Base-by-base conservation (phyloP, 768 basidiomycete genomes). In the Lactifluus pinguis region DNA sequence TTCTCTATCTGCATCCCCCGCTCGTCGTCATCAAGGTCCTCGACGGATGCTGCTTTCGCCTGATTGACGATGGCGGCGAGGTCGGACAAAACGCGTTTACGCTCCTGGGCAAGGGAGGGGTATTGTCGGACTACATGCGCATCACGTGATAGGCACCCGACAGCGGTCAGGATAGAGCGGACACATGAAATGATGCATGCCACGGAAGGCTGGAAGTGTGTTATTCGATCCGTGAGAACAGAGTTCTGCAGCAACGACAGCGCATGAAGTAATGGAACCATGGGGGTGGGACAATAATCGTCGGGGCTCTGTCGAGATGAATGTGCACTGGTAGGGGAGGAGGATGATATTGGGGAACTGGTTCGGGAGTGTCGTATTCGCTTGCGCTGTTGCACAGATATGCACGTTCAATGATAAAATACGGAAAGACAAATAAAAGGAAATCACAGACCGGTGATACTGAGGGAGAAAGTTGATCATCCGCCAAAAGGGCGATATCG, bases 141-240 rank as follows among this genome's bases (percentile, higher is more conserved):
- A 64, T 95, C 92, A 49, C 91, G 86, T 44, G 85, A 83, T 25
- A 97, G 78, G 57, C 92, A 95, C 60, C 89, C 89, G 15, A 92
- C 85, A 11, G 87, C 82, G 32, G 85, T 83, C 48, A 99, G 80
- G 17, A 95, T 87, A 32, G 86, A 83, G 36, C 95, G 87, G 50
- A 98, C 92, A 56, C 90, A 92, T 13, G 92, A 93, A 66, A 99
- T 94, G 61, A 98, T 88, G 72, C 86, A 94, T 14, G 94, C 95
- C 0, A 95, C 92, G 3, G 93, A 88, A 6, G 95, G 94, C 68
- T 94, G 92, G 68, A 92, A 95, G 73, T 98, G 95, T 2, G 85
- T 75, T 30, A 83, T 74, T 49, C 90, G 84, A 67, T 85, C 85
- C n/a, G 83, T 77, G 47, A 83, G 79, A 19, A 93, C 92, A 6